Evolutionary conservation across 2,329 filamentous ascomycete species (phyloP).

Genomic region (Claviceps maximensis): DNA sequence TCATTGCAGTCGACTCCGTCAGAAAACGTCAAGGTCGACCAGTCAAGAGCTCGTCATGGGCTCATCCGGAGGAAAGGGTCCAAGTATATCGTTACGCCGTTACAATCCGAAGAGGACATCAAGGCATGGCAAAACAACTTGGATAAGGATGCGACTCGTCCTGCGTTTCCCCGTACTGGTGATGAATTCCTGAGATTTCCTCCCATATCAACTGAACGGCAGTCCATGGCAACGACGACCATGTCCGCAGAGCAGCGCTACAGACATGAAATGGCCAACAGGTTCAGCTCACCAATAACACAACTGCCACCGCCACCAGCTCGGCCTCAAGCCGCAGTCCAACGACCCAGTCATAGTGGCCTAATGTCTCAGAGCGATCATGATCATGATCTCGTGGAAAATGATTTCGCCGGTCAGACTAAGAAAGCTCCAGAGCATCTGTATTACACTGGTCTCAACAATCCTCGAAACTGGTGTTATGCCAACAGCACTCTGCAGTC

Average conservation of each 20-base stretch:
- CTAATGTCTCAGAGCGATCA: conserved; percentile 33
- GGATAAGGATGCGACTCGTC: conserved; percentile 46
- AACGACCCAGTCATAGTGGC: conserved; percentile 67
- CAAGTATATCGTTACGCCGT: conserved; percentile 45
- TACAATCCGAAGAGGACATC: conserved; percentile 74
- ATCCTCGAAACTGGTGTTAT: conserved; percentile 77
- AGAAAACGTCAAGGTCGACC: conserved; percentile 6
- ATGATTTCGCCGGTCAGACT: conserved; percentile 21
- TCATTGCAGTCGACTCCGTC: conserved; percentile 38
- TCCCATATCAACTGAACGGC: conserved; percentile 47
- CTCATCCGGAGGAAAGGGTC: conserved; percentile 24
- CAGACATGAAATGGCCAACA: conserved; percentile 18
- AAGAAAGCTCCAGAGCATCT: conserved; percentile 27
- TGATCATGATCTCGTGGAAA: conserved; percentile 14
- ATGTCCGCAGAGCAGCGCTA: conserved; percentile 11
- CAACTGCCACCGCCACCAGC: conserved; percentile 44
- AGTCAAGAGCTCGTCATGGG: conserved; percentile 12
- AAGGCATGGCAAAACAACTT: conserved; percentile 68
- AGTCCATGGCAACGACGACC: conserved; percentile 43
- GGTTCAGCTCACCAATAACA: conserved; percentile 28
- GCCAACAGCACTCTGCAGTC: conserved; percentile 86
- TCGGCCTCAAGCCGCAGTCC: conserved; percentile 54
- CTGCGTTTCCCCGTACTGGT: conserved; percentile 51
- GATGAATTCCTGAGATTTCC: conserved; percentile 82
- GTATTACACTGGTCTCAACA: conserved; percentile 54